A percentile compares a stretch with the other conserved stretches of the same genome.
Conservation (phyloP, 1,284 basidiomycete genomes). For the Ganoderma boninense region DNA sequence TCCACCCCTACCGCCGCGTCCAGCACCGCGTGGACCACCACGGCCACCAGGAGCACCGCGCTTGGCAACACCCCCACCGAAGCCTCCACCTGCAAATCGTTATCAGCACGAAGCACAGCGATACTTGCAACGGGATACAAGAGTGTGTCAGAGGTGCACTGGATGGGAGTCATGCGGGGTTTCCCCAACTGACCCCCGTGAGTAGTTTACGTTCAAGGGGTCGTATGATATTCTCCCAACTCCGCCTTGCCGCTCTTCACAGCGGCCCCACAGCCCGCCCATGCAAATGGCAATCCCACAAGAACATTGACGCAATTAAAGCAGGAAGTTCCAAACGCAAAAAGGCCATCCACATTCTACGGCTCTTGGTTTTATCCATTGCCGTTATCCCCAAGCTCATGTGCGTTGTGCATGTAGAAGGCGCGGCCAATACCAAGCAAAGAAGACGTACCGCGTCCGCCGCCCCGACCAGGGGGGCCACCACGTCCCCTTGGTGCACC, state of each 20-base stretch:
- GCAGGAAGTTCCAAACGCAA: neutral
- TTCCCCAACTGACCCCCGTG: neutral
- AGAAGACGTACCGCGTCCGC: constrained; percentile 21
- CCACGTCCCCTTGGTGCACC: constrained; percentile 37
- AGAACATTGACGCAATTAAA: neutral
- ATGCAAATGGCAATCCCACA: neutral
- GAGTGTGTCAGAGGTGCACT: neutral
- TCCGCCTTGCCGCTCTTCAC: neutral
- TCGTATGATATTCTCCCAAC: neutral
- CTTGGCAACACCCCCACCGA: constrained; percentile 47
- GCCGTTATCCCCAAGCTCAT: neutral
- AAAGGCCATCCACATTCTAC: neutral
- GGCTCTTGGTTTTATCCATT: neutral
- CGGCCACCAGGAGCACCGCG: constrained; percentile 43
- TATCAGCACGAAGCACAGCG: neutral
- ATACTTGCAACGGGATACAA: neutral
- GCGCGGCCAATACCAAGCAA: neutral
- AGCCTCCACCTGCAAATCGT: constrained; percentile 45
- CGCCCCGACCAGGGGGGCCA: constrained; percentile 35
- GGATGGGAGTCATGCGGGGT: neutral
- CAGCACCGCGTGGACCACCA: constrained; percentile 56
- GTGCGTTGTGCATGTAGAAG: neutral
- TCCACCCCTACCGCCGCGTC: constrained; percentile 55
- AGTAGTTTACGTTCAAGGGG: neutral
- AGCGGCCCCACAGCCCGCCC: neutral